Base-by-base conservation (phyloP, 2,329 filamentous ascomycete genomes). In the Aureobasidium subglaciale region DNA sequence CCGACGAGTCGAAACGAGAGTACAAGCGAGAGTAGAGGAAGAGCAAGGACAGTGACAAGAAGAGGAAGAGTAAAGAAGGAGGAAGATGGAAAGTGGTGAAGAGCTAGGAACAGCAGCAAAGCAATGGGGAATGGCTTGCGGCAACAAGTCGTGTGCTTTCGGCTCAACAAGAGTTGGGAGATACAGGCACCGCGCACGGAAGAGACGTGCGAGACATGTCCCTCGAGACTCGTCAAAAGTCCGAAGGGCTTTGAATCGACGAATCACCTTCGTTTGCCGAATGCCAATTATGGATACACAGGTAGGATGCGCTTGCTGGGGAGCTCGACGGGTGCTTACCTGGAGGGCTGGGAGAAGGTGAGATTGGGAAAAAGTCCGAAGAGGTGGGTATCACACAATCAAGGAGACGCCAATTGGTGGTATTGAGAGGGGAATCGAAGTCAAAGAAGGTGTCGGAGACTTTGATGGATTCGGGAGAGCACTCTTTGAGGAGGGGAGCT, bases 131-230 rank as follows among this genome's bases (percentile, higher is more conserved):
- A 35, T 50, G 37, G 50, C 48, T 53, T 22, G 48, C 37, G 46
- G 46, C 46, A 50, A 50, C 32, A 37, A 41, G 37, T 41, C 35
- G 48, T 53, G 48, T 53, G 35, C 53, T 40, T 46, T 46, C 41
- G 54, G 54, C 54, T 49, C 54, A 49, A 56, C 54, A 56, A 56
- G 41, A 56, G 54, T 56, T 49, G 54, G 25, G 54, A 40, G 32
- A 46, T 55, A 41, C 40, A 46, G 27, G 40, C 22, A 43, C 27
- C n/a, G 50, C 30, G 50, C 40, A 46, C 52, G 52, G 42, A 49
- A 43, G 43, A 40, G 30, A 56, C 49, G 41, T 46, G 42, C 42
- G 27, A 49, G 54, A 56, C 54, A 56, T 40, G 13, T 25, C 18
- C 41, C 20, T 41, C 9, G 24, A 22, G 42, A 41, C 54, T 40